Evolutionary conservation across 192 early-diverging fungal genomes (phyloP).

Genomic region (Umbelopsis isabellina): DNA sequence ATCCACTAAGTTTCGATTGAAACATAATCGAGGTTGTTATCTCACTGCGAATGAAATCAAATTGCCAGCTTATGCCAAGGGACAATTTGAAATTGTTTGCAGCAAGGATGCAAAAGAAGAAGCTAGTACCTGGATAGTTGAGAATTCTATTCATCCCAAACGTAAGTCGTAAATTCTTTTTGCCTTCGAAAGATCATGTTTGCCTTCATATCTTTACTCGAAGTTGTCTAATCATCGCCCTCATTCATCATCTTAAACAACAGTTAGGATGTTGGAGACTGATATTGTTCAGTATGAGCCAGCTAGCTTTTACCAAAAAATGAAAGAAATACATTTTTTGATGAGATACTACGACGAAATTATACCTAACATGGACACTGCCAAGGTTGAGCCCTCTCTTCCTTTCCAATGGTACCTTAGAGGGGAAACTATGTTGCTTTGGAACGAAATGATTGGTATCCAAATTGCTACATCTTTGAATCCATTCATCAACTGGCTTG

Average conservation of each 20-base stretch:
- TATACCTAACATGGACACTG: background rate
- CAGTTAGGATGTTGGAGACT: constrained; percentile 9
- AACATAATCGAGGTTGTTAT: constrained; percentile 80
- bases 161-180: background rate
- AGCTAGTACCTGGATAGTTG: constrained; percentile 11
- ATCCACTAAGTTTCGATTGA: constrained; percentile 70
- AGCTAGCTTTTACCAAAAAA: constrained; percentile 3
- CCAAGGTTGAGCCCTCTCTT: background rate
- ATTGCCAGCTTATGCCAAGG: constrained; percentile 86
- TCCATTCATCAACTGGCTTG: background rate
- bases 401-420: background rate
- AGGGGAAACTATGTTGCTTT: background rate
- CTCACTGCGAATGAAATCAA: constrained; percentile 77
- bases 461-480: background rate
- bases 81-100: constrained; percentile 92
- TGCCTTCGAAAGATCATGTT: too few species aligned
- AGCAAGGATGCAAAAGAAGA: constrained; percentile 31
- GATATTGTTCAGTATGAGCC: background rate
- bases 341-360: constrained; percentile 30
- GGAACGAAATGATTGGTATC: background rate
- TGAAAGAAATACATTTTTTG: constrained; percentile 24
- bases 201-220: too few species aligned
- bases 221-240: too few species aligned
- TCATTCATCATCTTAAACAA: background rate
- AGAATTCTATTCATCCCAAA: constrained; percentile 9